Evolutionary conservation across 73 alveolate species (phyloP).

Genomic region (Paramecium bursaria): DNA sequence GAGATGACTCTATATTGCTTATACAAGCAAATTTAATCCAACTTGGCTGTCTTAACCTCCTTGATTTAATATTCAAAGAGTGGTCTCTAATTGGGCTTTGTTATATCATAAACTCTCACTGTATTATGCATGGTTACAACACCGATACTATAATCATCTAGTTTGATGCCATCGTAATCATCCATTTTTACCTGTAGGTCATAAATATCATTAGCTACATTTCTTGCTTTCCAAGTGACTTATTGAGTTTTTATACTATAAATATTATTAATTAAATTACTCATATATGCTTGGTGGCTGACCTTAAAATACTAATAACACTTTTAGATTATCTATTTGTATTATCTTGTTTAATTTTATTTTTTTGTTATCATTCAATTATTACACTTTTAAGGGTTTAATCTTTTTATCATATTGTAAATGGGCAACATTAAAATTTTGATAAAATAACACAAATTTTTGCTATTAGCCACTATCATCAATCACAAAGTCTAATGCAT

Average conservation of each 20-base stretch:
- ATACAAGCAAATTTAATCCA: not conserved
- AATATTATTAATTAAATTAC: not conserved
- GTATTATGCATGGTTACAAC: conserved; percentile 26
- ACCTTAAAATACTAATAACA: conserved; percentile 19
- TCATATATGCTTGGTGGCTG: conserved; percentile 1
- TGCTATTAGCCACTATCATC: too few species aligned
- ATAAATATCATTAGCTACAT: conserved; percentile 33
- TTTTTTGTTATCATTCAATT: conserved; percentile 8
- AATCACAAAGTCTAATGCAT: too few species aligned
- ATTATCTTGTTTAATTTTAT: not conserved
- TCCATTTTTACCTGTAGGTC: conserved; percentile 53
- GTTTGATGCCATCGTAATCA: conserved; percentile 20
- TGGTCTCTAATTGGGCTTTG: conserved; percentile 3
- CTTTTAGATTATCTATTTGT: not conserved
- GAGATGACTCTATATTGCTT: not conserved
- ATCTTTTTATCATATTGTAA: too few species aligned
- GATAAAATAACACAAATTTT: too few species aligned
- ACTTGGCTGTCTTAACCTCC: not conserved
- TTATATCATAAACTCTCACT: conserved; percentile 5
- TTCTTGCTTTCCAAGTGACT: conserved; percentile 31
- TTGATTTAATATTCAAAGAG: not conserved
- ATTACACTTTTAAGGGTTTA: not conserved
- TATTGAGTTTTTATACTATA: not conserved
- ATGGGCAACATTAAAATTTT: too few species aligned
- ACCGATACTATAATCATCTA: conserved; percentile 36